Evolutionary conservation across 2,329 filamentous ascomycete species (phyloP).

Genomic region (Sporothrix pallida): DNA sequence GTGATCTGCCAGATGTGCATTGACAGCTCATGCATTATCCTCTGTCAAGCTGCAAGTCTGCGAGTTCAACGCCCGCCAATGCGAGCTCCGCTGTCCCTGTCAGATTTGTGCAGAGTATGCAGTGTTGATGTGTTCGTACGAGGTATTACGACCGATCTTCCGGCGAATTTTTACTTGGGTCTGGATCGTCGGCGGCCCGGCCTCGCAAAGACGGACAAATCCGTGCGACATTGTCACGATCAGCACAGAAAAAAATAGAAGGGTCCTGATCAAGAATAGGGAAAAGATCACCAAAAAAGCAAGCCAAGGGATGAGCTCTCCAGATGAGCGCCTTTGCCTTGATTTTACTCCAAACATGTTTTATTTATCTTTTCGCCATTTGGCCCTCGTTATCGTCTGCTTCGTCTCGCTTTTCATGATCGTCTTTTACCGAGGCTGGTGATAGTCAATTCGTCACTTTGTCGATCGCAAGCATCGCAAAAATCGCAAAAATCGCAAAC

Average conservation of each 20-base stretch:
- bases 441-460: background rate
- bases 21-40: background rate
- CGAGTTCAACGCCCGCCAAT: background rate
- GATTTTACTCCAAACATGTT: background rate
- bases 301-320: background rate
- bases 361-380: background rate
- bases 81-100: background rate
- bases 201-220: background rate
- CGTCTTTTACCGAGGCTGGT: background rate
- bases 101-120: background rate
- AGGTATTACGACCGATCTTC: too few relatives aligned
- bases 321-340: background rate
- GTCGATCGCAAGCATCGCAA: background rate
- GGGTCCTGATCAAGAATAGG: too few relatives aligned
- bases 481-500: background rate
- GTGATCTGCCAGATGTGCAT: conserved; percentile 12
- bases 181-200: background rate
- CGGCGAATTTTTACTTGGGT: too few relatives aligned
- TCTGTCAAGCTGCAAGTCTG: background rate
- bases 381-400: background rate
- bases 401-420: background rate
- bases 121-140: background rate
- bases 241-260: background rate
- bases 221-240: background rate
- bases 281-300: background rate